Percentiles rank a stretch among this genome's conserved stretches.
Evolutionary conservation across 805 yeast species (phyloP).

Genomic region (Sugiyamaella qingdaonensis): DNA sequence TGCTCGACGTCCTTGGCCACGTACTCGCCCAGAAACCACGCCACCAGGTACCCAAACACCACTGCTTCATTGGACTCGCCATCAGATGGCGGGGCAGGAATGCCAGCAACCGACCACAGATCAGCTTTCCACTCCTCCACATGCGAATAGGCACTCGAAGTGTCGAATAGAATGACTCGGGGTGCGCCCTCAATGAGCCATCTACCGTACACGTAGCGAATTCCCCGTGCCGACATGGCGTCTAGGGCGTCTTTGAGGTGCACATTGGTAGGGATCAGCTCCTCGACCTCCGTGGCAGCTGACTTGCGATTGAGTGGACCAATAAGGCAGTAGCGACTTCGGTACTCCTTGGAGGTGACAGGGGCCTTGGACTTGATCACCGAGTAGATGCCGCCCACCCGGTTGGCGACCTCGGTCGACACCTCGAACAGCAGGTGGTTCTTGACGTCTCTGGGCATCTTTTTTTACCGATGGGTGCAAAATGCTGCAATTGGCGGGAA

Average conservation of each 20-base stretch:
- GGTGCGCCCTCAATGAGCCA: conserved; percentile 99
- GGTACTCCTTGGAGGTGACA: conserved; percentile 89
- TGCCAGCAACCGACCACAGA: conserved; percentile 85
- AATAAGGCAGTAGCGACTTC: conserved; percentile 75
- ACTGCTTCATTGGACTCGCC: conserved; percentile 89
- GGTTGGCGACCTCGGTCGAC: conserved; percentile 96
- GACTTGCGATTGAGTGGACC: conserved; percentile 78
- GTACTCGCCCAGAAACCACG: conserved; percentile 96
- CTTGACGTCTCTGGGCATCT: conserved; percentile 72
- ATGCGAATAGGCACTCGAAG: conserved; percentile 62
- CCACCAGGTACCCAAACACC: conserved; percentile 84
- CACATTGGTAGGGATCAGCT: conserved; percentile 46
- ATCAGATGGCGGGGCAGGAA: conserved; percentile 90
- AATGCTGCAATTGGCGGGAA: not conserved
- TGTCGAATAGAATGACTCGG: conserved; percentile 81
- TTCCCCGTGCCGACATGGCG: conserved; percentile 78
- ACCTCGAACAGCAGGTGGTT: conserved; percentile 87
- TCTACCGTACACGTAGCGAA: conserved; percentile 80
- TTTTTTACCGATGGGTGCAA: not conserved
- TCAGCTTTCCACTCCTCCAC: conserved; percentile 94
- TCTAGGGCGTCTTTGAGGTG: conserved; percentile 60
- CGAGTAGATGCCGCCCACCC: conserved; percentile 97
- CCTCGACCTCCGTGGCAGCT: conserved; percentile 76
- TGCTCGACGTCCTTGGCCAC: conserved; percentile 77
- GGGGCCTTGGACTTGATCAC: conserved; percentile 96